A percentile compares a stretch with the other conserved stretches of the same genome.
Evolutionary conservation across 257 asterid genomes (phyloP).

Genomic region (Ocimum tenuiflorum): DNA sequence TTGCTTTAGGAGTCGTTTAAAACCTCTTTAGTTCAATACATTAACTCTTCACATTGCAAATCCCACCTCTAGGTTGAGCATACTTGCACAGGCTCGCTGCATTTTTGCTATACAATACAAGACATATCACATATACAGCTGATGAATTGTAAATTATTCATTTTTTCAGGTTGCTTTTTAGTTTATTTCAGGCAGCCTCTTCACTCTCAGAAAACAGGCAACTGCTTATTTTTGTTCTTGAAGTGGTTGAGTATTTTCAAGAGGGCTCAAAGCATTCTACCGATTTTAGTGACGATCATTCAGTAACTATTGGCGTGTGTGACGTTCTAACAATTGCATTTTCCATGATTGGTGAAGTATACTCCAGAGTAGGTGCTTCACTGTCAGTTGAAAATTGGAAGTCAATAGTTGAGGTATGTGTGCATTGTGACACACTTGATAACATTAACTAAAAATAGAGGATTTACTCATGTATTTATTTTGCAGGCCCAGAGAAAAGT

Average conservation of each 20-base stretch:
- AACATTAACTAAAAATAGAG: constrained; percentile 17
- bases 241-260: constrained; percentile 48
- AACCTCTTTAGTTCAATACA: neutral
- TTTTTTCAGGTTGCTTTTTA: constrained; percentile 56
- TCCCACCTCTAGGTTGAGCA: neutral
- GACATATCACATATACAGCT: neutral
- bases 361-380: constrained; percentile 58
- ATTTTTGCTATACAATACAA: constrained; percentile 3
- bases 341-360: constrained; percentile 60
- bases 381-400: constrained; percentile 59
- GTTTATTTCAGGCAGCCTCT: constrained; percentile 42
- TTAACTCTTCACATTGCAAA: neutral
- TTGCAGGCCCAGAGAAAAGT: constrained; percentile 62
- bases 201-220: constrained; percentile 45
- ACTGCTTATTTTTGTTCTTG: constrained; percentile 54
- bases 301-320: constrained; percentile 29
- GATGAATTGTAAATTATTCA: constrained; percentile 13
- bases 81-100: neutral
- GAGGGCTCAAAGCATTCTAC: constrained; percentile 32
- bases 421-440: constrained; percentile 11
- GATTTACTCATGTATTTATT: constrained; percentile 19
- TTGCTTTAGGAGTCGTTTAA: constrained; percentile 2
- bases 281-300: constrained; percentile 31
- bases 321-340: constrained; percentile 58
- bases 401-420: constrained; percentile 70